Conservation (phyloP, 306 rosid species). For the Glycyrrhiza uralensis region DNA sequence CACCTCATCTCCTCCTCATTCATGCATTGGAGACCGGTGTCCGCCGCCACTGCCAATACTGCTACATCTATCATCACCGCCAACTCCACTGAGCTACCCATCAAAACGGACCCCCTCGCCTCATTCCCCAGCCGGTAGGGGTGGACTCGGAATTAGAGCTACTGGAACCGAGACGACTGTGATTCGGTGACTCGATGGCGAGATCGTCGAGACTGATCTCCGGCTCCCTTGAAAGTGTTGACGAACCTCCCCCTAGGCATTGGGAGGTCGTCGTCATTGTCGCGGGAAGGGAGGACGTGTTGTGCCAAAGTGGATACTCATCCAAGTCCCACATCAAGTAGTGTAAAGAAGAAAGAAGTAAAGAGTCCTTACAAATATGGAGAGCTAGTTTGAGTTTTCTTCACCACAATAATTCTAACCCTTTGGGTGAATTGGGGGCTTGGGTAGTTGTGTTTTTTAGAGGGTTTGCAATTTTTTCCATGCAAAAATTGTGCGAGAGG, state of each 20-base stretch:
- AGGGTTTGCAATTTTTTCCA: too few species aligned
- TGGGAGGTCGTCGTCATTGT: constrained; percentile 30
- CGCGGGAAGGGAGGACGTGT: constrained; percentile 34
- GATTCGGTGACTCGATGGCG: constrained; percentile 63
- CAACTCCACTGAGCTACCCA: constrained; percentile 54
- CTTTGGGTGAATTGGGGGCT: too few species aligned
- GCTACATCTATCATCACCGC: constrained; percentile 42
- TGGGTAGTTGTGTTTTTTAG: too few species aligned
- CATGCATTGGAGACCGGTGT: constrained; percentile 48
- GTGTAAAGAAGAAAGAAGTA: too few species aligned
- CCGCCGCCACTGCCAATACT: constrained; percentile 30
- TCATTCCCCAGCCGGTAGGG: constrained; percentile 39
- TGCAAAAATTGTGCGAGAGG: too few species aligned
- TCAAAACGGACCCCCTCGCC: constrained; percentile 93
- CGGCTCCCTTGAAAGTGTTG: constrained; percentile 83
- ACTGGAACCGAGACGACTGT: constrained; percentile 50
- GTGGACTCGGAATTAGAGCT: constrained; percentile 39
- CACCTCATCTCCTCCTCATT: constrained; percentile 70
- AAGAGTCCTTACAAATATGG: too few species aligned
- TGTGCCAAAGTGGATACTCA: too few species aligned
- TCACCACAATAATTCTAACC: too few species aligned
- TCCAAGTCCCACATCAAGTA: too few species aligned
- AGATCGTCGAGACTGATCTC: constrained; percentile 94
- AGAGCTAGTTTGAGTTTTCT: too few species aligned
- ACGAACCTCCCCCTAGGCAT: constrained; percentile 65